Conservation (phyloP, 305 asterid genomes). For the Fraxinus baroniana region DNA sequence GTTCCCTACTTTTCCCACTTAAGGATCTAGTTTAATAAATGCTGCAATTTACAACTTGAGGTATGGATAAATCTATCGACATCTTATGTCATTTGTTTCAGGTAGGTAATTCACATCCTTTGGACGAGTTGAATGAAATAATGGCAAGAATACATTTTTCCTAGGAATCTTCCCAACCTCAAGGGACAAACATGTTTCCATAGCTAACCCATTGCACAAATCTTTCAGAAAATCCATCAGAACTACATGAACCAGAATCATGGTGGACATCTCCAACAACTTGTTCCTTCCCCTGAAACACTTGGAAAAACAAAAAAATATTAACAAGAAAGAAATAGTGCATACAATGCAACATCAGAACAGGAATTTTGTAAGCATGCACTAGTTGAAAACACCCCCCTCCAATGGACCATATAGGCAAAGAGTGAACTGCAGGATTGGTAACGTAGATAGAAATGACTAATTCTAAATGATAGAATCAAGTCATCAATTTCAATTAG, state of each 20-base stretch:
- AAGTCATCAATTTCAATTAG: neutral
- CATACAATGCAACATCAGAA: neutral
- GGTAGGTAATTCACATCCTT: constrained; percentile 52
- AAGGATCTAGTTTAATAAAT: constrained; percentile 14
- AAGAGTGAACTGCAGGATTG: neutral
- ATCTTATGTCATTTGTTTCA: constrained; percentile 18
- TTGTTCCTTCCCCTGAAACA: constrained; percentile 49
- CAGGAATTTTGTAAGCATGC: neutral
- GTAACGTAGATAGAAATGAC: neutral
- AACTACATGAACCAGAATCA: constrained; percentile 20
- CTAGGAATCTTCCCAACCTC: constrained; percentile 22
- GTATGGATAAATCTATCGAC: constrained; percentile 20
- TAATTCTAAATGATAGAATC: neutral
- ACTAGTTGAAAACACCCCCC: neutral
- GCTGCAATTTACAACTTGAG: constrained; percentile 45
- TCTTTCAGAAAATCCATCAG: constrained; percentile 50
- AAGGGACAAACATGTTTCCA: constrained; percentile 52
- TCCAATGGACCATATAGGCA: neutral
- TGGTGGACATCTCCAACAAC: constrained; percentile 4
- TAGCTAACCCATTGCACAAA: constrained; percentile 66
- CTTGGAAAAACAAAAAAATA: neutral
- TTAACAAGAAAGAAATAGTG: neutral
- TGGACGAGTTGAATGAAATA: constrained; percentile 41
- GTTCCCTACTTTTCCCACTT: neutral
- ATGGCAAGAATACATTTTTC: constrained; percentile 15